phyloP scores from a whole-genome alignment of 805 yeast species.

The Wickerhamiella galacta region DNA sequence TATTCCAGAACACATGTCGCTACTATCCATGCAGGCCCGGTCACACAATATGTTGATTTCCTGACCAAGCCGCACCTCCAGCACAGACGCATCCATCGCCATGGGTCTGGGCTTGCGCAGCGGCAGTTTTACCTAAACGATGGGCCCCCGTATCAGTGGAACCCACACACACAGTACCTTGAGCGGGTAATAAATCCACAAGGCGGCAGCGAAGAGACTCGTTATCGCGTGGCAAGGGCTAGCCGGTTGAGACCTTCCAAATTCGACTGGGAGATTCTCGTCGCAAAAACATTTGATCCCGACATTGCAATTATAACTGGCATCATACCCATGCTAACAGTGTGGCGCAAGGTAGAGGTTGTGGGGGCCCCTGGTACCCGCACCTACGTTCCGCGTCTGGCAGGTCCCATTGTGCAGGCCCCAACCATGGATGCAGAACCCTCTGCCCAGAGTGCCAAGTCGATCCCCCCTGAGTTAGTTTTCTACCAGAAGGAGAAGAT shows the following conservation, averaged over 20 bases:
- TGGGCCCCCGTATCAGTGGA: slow-evolving; percentile 42
- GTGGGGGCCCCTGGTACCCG: slow-evolving; percentile 26
- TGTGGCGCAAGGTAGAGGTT: slow-evolving; percentile 43
- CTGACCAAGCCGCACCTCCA: slow-evolving; percentile 2
- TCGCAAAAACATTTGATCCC: slow-evolving; percentile 34
- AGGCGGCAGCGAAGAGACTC: slow-evolving; percentile 38
- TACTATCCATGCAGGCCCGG: slow-evolving; percentile 24
- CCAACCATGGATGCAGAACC: no score
- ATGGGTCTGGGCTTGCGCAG: neutral
- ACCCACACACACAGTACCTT: slow-evolving; percentile 32
- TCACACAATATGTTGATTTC: slow-evolving; percentile 1
- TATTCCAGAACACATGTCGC: slow-evolving; percentile 35
- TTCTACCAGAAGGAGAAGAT: neutral
- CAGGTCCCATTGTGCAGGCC: no score
- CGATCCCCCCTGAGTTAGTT: neutral
- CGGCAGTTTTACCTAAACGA: slow-evolving; percentile 30
- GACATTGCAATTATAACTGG: slow-evolving; percentile 43
- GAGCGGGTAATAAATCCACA: slow-evolving; percentile 38
- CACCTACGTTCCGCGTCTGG: neutral
- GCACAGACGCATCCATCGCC: slow-evolving; percentile 2
- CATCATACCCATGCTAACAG: slow-evolving; percentile 46
- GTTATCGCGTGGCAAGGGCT: slow-evolving; percentile 38
- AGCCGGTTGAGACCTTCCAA: slow-evolving; percentile 40
- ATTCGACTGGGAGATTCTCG: slow-evolving; percentile 40
- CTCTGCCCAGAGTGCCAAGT: no score